These are phyloP conservation scores for Neoarthrinium moseri DNA, from an alignment of 2,329 filamentous ascomycete species.

Conservation along the genomic window DNA sequence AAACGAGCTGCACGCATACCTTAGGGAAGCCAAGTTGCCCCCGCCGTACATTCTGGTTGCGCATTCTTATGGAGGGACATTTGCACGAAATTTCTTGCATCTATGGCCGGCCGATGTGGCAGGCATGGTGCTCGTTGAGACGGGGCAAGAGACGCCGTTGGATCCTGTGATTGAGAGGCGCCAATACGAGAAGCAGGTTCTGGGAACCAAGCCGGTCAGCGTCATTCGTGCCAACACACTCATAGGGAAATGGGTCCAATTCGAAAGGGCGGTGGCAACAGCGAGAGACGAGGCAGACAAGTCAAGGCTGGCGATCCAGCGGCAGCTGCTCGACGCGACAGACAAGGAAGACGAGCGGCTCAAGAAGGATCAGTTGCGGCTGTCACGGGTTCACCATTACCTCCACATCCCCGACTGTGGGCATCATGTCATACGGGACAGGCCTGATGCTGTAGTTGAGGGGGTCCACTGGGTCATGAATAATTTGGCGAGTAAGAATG, in stretches of 20 bases:
- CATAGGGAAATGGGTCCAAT: slow-evolving; percentile 16
- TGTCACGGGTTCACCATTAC: slow-evolving; percentile 18
- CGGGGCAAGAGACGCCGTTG: slow-evolving; percentile 27
- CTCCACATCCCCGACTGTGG: slow-evolving; percentile 23
- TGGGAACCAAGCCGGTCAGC: slow-evolving; percentile 21
- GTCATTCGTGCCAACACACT: slow-evolving; percentile 24
- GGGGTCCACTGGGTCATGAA: slow-evolving; percentile 25
- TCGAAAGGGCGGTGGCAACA: slow-evolving; percentile 13
- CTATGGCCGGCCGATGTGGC: slow-evolving; percentile 10
- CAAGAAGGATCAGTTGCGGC: slow-evolving; percentile 23
- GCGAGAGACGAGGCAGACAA: neutral
- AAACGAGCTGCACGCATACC: slow-evolving; percentile 15
- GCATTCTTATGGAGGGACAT: slow-evolving; percentile 29
- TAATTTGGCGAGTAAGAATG: too few relatives aligned
- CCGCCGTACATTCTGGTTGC: slow-evolving; percentile 25
- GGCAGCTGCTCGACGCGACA: slow-evolving; percentile 17
- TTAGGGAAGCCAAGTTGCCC: slow-evolving; percentile 9
- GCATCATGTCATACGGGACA: slow-evolving; percentile 24
- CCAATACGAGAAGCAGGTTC: slow-evolving; percentile 16
- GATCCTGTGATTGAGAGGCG: slow-evolving; percentile 16
- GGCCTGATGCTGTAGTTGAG: slow-evolving; percentile 21
- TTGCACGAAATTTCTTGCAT: slow-evolving; percentile 24
- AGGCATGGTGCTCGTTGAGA: slow-evolving; percentile 27
- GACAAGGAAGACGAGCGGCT: slow-evolving; percentile 24
- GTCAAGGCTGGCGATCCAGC: slow-evolving; percentile 7